Evolutionary conservation across 2,329 filamentous ascomycete species (phyloP), one percentile per base, ranked within the genome.

Genomic region (Alternaria arbusti): DNA sequence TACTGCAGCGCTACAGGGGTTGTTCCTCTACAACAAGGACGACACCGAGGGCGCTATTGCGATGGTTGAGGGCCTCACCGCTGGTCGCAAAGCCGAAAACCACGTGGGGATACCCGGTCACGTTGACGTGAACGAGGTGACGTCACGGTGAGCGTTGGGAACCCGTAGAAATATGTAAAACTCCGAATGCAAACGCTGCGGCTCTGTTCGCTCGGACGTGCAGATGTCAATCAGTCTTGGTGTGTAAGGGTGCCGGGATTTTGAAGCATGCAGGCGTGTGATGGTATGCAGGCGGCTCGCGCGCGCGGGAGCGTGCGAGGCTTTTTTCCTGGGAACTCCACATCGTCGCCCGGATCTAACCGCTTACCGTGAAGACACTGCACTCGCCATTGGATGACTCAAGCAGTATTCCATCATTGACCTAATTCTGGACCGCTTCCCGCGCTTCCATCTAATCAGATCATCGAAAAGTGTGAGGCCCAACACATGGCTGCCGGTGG

Each of bases 21-120:
- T 99, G 47, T 99, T 99, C 80, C 80, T 98, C 78, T 97, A 96
- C 79, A 96, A 98, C 82, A 99, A 99, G 82, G 91, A 90, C 67
- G 87, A 97, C 72, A 91, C 94, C 84, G 86, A 94, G 69, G 94
- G 95, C 2, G 95, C 95, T 13, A 94, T 98, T 68, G 82, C 84
- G 15, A 94, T 92, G 90, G 91, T 90, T 1, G 89, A 92, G 65
- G 88, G 86, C 2, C 81, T 93, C 69, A 73, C 73, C 63, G 72
- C 73, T 61, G 70, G 70, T 60, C 70, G 68, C 59, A 68, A 68
- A 60, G 71, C 62, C 43, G 68, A 71, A 49, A 67, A 66, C 50
- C 73, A 74, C 62, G 75, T 72, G 72, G 73, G 76, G 50, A 68
- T 77, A 30, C 68, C 70, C 28, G 74, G 72, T 40, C 75, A 78